Evolutionary conservation across 108 stramenopile species (phyloP).

Genomic region (Cylindrotheca closterium): DNA sequence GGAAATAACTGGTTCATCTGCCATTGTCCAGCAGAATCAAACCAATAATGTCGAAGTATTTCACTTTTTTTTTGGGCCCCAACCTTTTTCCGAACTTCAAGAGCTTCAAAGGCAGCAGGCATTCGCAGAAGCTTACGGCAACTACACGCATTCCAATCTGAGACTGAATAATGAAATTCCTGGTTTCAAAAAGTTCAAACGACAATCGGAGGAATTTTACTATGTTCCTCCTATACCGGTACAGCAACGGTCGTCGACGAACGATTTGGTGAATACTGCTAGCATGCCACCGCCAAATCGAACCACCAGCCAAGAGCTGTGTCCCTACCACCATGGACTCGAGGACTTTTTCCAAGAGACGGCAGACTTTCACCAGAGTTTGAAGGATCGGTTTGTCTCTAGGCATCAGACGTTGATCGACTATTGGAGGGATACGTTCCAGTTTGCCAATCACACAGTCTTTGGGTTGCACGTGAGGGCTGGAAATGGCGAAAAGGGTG

Average conservation of each 20-base stretch:
- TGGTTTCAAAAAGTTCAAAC: background rate
- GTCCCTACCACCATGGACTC: background rate
- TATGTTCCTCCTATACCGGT: background rate
- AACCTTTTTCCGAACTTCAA: constrained; percentile 2
- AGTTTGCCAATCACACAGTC: constrained; percentile 38
- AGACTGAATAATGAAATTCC: constrained; percentile 8
- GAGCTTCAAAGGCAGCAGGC: background rate
- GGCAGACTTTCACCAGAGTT: constrained; percentile 27
- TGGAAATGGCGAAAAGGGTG: constrained; percentile 53
- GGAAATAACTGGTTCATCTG: background rate
- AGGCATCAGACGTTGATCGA: constrained; percentile 20
- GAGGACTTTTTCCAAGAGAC: constrained; percentile 26
- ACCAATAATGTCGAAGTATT: constrained; percentile 20
- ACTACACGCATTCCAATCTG: background rate
- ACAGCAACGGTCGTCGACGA: background rate
- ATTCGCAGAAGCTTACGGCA: too few relatives aligned
- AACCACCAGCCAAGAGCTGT: constrained; percentile 6
- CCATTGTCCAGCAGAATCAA: background rate
- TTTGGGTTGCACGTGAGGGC: constrained; percentile 60
- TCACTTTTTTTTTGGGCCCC: constrained; percentile 25
- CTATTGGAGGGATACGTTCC: constrained; percentile 10
- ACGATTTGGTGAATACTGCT: too few relatives aligned
- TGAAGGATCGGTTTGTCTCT: constrained; percentile 39
- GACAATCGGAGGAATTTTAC: constrained; percentile 1
- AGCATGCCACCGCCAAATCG: too few relatives aligned